Percentiles rank a stretch among this genome's conserved stretches.
These are phyloP conservation scores for Sugiyamaella smithiae DNA, from an alignment of 805 yeast genomes.

Conservation along the genomic window DNA sequence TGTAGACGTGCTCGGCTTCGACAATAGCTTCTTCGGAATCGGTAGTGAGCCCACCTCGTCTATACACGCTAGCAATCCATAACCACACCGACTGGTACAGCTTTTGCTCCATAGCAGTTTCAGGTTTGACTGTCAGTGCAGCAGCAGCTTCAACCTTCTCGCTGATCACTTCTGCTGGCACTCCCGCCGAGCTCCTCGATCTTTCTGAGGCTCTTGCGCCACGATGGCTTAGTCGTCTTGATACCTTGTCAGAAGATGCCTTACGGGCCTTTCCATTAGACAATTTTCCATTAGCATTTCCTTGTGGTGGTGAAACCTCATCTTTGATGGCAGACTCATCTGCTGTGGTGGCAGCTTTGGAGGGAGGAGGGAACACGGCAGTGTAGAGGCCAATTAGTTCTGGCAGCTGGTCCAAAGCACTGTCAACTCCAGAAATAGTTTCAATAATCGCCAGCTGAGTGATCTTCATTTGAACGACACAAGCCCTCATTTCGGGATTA, in stretches of 20 bases:
- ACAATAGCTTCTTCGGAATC: conserved; percentile 71
- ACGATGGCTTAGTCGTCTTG: background rate
- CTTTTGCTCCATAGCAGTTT: conserved; percentile 42
- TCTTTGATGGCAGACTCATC: background rate
- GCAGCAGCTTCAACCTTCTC: background rate
- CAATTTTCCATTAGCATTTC: conserved; percentile 49
- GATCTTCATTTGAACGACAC: conserved; percentile 58
- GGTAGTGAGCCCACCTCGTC: conserved; percentile 47
- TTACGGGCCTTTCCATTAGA: conserved; percentile 50
- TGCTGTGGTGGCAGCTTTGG: background rate
- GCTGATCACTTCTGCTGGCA: background rate
- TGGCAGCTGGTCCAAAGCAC: conserved; percentile 61
- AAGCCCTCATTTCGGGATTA: conserved; percentile 43
- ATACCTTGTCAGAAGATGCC: background rate
- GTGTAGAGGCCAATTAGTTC: conserved; percentile 61
- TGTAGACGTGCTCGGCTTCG: conserved; percentile 59
- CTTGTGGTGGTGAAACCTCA: conserved; percentile 29
- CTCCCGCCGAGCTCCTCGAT: background rate
- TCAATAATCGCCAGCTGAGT: conserved; percentile 73
- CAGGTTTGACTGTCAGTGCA: background rate
- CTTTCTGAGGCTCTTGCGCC: background rate
- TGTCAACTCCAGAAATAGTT: conserved; percentile 53
- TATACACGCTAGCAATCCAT: conserved; percentile 64
- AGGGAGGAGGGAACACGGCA: conserved; percentile 41
- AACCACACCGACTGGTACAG: conserved; percentile 55